Conservation (phyloP, 306 rosid genomes). For the Casuarina cunninghamiana region DNA sequence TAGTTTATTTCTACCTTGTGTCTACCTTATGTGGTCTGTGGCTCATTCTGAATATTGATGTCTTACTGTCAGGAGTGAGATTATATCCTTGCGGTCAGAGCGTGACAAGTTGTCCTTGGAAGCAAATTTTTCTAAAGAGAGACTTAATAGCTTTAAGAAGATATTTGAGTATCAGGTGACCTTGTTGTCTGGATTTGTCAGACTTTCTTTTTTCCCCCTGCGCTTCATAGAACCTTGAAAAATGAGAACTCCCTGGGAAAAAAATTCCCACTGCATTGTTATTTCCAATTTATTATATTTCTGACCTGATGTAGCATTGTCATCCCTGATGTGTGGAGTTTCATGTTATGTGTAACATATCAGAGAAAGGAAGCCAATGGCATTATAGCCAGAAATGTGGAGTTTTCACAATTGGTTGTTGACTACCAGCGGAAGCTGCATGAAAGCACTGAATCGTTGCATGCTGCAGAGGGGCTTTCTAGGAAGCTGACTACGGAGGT, state of each 20-base stretch:
- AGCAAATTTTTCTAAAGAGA: constrained; percentile 71
- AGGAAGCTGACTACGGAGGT: constrained; percentile 87
- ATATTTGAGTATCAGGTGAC: constrained; percentile 80
- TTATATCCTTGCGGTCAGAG: constrained; percentile 60
- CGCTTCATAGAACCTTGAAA: too few species aligned
- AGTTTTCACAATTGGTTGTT: constrained; percentile 78
- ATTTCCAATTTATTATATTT: background rate
- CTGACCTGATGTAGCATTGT: background rate
- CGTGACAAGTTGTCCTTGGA: constrained; percentile 72
- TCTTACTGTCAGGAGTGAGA: constrained; percentile 58
- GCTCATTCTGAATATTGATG: background rate
- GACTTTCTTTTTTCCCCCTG: background rate
- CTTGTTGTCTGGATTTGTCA: background rate
- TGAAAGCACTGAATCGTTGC: constrained; percentile 75
- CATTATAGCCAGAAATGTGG: constrained; percentile 74
- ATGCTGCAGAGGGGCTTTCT: constrained; percentile 63
- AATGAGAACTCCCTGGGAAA: too few species aligned
- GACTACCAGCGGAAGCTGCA: constrained; percentile 85
- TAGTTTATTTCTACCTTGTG: background rate
- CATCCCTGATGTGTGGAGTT: background rate
- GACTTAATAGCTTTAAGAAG: constrained; percentile 66
- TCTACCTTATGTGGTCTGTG: constrained; percentile 6
- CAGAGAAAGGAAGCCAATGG: constrained; percentile 75
- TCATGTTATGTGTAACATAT: constrained; percentile 18
- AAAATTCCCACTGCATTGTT: too few species aligned